Evolutionary conservation across 1,284 basidiomycete genomes (phyloP), one percentile per base, ranked within the genome.

Genomic region (Thecaphora frezii): DNA sequence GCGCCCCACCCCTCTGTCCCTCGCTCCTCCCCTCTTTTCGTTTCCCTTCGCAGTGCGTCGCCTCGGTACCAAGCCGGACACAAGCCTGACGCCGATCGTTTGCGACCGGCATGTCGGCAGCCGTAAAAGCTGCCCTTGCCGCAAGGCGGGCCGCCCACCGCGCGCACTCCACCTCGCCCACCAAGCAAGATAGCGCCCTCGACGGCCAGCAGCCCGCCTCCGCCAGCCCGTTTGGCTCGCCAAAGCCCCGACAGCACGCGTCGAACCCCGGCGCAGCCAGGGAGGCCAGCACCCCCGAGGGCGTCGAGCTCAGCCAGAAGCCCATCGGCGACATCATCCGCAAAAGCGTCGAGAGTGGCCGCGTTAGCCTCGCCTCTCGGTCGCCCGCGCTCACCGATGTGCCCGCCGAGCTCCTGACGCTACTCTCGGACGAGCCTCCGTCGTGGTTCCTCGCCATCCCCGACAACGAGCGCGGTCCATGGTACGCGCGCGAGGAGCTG

Each of bases 91-190:
- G n/a, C n/a, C n/a, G n/a, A n/a, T n/a, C n/a, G n/a, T n/a, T n/a
- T n/a, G n/a, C n/a, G n/a, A n/a, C n/a, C n/a, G 33, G 33, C 51
- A 73, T 73, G 70, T 73, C 70, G 37, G 70, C 58, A 39, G 65
- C 66, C 33, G 61, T 73, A 30, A 60, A 61, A 25, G 70, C 70
- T 57, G 70, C 70, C 30, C 48, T 72, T 44, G 63, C 67, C 44
- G 70, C 58, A 8, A 59, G 60, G 53, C 30, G 66, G 46, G 66
- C 66, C 37, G 65, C 55, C 40, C 51, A 50, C 36, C 57, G 68
- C 39, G 58, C 59, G 10, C 54, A 55, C 43, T 63, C 63, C 24
- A 10, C 36, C 19, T 66, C 66, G 13, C 57, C 65, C 30, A 51
- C 65, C 51, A 62, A 69, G 30, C 46, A 46, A 13, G 28, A 9